A percentile compares a stretch with the other conserved stretches of the same genome.
Evolutionary conservation across 345 rosid genomes (phyloP).

Genomic region (Euphorbia tirucalli): DNA sequence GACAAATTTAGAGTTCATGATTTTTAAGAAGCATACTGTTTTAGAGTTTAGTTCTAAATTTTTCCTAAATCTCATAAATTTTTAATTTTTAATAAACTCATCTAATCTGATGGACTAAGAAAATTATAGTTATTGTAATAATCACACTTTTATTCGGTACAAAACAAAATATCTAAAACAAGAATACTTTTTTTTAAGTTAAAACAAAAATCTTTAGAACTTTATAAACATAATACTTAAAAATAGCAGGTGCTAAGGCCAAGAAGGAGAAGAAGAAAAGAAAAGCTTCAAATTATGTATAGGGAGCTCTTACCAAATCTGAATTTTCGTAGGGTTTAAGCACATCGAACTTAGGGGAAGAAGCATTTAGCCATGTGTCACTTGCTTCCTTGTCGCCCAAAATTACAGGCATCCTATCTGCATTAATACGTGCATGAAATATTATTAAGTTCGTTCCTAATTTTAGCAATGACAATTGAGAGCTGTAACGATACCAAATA

Average conservation of each 20-base stretch:
- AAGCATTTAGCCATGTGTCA: constrained; percentile 66
- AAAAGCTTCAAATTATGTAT: background rate
- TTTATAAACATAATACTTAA: too few relatives aligned
- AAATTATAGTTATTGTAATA: too few relatives aligned
- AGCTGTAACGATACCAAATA: background rate
- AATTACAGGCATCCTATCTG: constrained; percentile 94
- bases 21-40: background rate
- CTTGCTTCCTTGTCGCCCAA: constrained; percentile 63
- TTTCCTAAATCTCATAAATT: too few relatives aligned
- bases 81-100: too few relatives aligned
- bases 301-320: constrained; percentile 57
- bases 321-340: constrained; percentile 68
- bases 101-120: too few relatives aligned
- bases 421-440: constrained; percentile 5
- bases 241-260: background rate
- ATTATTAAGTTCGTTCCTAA: background rate
- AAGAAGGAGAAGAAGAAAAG: background rate
- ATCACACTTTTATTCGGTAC: too few relatives aligned
- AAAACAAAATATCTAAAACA: too few relatives aligned
- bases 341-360: constrained; percentile 48
- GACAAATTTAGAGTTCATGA: background rate
- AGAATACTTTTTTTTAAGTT: too few relatives aligned
- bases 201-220: background rate
- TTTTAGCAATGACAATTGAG: constrained; percentile 3
- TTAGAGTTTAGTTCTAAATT: background rate